Base-by-base conservation (phyloP, 2,329 filamentous ascomycete genomes). In the Aspergillus pseudoglaucus region DNA sequence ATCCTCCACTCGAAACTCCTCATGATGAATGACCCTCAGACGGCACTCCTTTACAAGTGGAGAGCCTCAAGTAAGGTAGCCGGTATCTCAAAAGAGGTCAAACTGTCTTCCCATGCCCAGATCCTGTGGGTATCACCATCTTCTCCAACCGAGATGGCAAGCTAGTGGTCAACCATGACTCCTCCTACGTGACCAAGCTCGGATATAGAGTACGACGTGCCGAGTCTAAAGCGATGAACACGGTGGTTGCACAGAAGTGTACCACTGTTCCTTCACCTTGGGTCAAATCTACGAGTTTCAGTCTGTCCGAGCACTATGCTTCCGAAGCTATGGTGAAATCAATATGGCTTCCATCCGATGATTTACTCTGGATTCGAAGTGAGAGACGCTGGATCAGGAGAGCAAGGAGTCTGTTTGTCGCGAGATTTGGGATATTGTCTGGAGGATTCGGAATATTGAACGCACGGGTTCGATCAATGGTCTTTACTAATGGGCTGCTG, bases 401-500 rank as follows among this genome's bases (percentile, higher is more conserved):
- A 47, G 43, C 22, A 62, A 61, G 46, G 46, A 58, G 44, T 57
- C 47, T 45, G 30, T 57, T 9, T 60, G 58, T 33, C 49, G 42
- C 42, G 51, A 57, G 47, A 47, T 47, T 17, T 62, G 54, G 58
- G 35, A 53, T 39, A 15, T 55, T 0, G 50, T 63, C 17, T 52
- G 53, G n/a, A 47, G 59, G 27, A 43, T 56, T 7, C 50, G 43
- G 47, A 35, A 44, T 7, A 54, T 60, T 38, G 51, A 52, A 41
- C 51, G 32, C 14, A 53, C 52, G 48, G 23, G 45, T 39, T 46
- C 51, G 33, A 37, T 57, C 3, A 44, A 54, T n/a, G 39, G 23
- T 25, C 30, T 56, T 38, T 56, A 59, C 22, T 55, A 60, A 46
- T 60, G 58, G 45, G 40, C 49, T 17, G 58, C 57, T 8, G 53